Conservation (phyloP, 371 early-diverging fungal species). For the Blastocladiella emersonii region DNA sequence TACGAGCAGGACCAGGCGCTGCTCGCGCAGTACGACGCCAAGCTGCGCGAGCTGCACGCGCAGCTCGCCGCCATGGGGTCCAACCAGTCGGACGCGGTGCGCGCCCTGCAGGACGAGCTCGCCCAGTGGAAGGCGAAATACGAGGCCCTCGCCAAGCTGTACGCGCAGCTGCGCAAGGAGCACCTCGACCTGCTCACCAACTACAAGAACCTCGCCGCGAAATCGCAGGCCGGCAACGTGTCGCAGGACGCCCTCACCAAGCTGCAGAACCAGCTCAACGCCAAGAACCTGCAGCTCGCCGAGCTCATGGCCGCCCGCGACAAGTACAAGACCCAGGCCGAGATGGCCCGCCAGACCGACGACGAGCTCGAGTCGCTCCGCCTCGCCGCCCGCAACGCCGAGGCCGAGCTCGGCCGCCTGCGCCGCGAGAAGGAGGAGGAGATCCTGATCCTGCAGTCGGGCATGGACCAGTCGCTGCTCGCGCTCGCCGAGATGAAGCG, state of each 20-base stretch:
- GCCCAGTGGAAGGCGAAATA: conserved; percentile 82
- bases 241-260: conserved; percentile 16
- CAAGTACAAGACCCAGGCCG: conserved; percentile 53
- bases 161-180: conserved; percentile 88
- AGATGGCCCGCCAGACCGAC: conserved; percentile 57
- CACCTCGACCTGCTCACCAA: conserved; percentile 83
- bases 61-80: not conserved
- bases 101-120: conserved; percentile 31
- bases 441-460: conserved; percentile 74
- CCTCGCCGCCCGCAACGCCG: conserved; percentile 62
- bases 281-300: conserved; percentile 65
- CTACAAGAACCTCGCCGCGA: conserved; percentile 37
- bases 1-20: conserved; percentile 68
- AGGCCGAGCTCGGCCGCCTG: conserved; percentile 49
- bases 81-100: conserved; percentile 20
- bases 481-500: conserved; percentile 64
- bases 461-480: conserved; percentile 82
- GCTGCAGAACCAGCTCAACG: conserved; percentile 54
- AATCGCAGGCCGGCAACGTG: not conserved
- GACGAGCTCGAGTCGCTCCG: conserved; percentile 68
- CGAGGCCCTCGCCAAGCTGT: conserved; percentile 81
- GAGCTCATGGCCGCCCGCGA: conserved; percentile 74
- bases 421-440: conserved; percentile 66
- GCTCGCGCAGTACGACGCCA: conserved; percentile 66
- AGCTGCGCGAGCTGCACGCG: not conserved